phyloP scores from a whole-genome alignment of 805 yeast genomes.

The Kuraishia floccosa region DNA sequence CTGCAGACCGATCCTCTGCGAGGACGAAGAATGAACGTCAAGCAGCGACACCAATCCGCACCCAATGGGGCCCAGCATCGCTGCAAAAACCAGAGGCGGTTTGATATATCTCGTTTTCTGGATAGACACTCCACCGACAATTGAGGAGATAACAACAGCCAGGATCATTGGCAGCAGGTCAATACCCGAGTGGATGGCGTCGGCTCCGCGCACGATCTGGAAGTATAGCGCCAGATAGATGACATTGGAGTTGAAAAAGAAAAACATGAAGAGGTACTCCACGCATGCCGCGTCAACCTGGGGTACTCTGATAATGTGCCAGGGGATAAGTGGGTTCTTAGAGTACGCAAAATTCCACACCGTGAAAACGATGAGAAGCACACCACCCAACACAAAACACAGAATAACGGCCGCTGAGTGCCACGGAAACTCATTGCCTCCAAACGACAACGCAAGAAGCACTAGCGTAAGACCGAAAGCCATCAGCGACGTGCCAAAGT shows the following conservation, averaged over 20 bases:
- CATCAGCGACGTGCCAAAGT: slow-evolving; percentile 30
- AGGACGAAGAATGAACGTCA: slow-evolving; percentile 21
- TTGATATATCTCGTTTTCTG: slow-evolving; percentile 26
- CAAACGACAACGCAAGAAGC: slow-evolving; percentile 37
- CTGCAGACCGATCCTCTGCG: slow-evolving; percentile 30
- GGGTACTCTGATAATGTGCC: slow-evolving; percentile 22
- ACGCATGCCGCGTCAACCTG: slow-evolving; percentile 18
- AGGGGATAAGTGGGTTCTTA: slow-evolving; percentile 33
- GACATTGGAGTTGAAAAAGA: slow-evolving; percentile 29
- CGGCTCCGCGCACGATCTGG: slow-evolving; percentile 31
- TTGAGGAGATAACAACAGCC: slow-evolving; percentile 26
- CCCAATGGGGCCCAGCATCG: slow-evolving; percentile 29
- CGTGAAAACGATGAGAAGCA: slow-evolving; percentile 20
- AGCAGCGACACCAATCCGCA: slow-evolving; percentile 32
- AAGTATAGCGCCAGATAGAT: slow-evolving; percentile 33
- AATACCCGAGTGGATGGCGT: slow-evolving; percentile 34
- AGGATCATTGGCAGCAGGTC: slow-evolving; percentile 32
- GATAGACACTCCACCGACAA: slow-evolving; percentile 25
- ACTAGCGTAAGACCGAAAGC: slow-evolving; percentile 30
- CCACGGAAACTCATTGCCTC: slow-evolving; percentile 45
- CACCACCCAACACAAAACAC: slow-evolving; percentile 35
- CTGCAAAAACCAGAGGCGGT: slow-evolving; percentile 25
- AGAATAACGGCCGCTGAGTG: slow-evolving; percentile 36
- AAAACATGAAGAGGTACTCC: slow-evolving; percentile 16
- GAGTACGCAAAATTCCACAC: slow-evolving; percentile 30